phyloP scores from a whole-genome alignment of 768 basidiomycete species.

The Tylopilus sp. region DNA sequence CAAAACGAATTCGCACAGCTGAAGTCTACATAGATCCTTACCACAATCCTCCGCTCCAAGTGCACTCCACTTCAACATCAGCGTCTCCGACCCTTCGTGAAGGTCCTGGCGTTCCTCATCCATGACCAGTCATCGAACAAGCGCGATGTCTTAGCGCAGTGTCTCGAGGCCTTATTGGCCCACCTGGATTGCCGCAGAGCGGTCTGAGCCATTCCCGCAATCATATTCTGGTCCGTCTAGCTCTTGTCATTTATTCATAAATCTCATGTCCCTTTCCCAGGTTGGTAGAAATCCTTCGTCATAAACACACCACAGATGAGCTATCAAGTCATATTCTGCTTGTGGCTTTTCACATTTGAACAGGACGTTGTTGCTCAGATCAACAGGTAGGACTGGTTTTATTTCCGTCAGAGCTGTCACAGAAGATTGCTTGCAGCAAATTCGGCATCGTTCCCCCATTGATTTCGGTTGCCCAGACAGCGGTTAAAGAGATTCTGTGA shows the following conservation, averaged over 20 bases:
- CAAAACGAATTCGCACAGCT: conserved; percentile 96
- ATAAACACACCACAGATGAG: conserved; percentile 89
- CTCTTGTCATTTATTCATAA: background rate
- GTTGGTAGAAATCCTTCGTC: conserved; percentile 77
- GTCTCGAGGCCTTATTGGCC: conserved; percentile 79
- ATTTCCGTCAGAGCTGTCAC: background rate
- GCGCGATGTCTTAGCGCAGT: conserved; percentile 89
- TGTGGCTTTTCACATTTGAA: conserved; percentile 95
- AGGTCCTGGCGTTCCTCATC: conserved; percentile 55
- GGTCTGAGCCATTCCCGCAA: conserved; percentile 72
- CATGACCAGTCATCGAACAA: conserved; percentile 60
- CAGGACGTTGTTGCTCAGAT: conserved; percentile 78
- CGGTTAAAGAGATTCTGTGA: conserved; percentile 93
- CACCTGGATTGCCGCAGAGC: conserved; percentile 76
- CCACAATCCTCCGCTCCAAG: conserved; percentile 72
- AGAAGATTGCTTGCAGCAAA: conserved; percentile 48
- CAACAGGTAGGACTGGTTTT: conserved; percentile 58
- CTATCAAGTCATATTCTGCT: conserved; percentile 89
- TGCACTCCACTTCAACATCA: conserved; percentile 44
- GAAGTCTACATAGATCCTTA: conserved; percentile 84
- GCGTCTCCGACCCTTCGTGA: conserved; percentile 59
- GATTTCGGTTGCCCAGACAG: conserved; percentile 78
- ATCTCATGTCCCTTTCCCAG: conserved; percentile 27
- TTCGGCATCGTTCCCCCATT: conserved; percentile 87
- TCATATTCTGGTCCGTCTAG: conserved; percentile 59